Evolutionary conservation across 768 basidiomycete species (phyloP), one percentile per base, ranked within the genome.

Genomic region (Calocybe cyanea): DNA sequence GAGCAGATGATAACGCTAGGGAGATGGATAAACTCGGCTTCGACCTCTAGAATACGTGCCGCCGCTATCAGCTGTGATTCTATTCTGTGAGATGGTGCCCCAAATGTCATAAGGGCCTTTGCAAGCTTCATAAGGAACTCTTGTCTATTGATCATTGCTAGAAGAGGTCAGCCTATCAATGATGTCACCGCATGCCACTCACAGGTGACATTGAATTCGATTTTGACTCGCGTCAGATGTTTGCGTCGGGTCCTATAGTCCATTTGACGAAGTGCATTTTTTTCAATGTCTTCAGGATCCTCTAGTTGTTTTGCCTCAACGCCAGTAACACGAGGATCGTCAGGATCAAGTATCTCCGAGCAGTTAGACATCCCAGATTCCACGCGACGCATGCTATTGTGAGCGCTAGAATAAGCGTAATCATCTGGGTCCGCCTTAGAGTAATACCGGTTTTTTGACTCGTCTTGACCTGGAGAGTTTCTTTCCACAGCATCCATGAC

Each of bases 51-150:
- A 42, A 93, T 92, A 13, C 83, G 77, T 0, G 93, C 90, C 7
- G 90, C 90, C 8, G 92, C 87, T 24, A 86, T 74, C 31, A 97
- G 80, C 61, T 96, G 93, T 2, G 91, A 85, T 65, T 95, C 92
- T 49, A 97, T 88, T 24, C 94, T 82, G 67, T 97, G 94, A 18
- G 90, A 92, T 0, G 92, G 92, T 14, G 92, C 90, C 4, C 92
- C 92, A 58, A 89, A 94, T 10, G 83, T 83, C 88, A 97, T 93
- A 32, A 96, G 72, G 14, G 89, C 83, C 49, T 84, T 78, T 13
- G 92, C 90, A 20, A 96, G 77, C 59, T 82, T 90, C 60, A 92
- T 76, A 25, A 96, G 66, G 66, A 95, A 97, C 45, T 81, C 80
- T 53, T 94, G 92, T 45, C 94, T 77, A 49, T 85, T 78, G 35